Evolutionary conservation across 2,329 filamentous ascomycete species (phyloP).

Genomic region (Didymella pinodella): DNA sequence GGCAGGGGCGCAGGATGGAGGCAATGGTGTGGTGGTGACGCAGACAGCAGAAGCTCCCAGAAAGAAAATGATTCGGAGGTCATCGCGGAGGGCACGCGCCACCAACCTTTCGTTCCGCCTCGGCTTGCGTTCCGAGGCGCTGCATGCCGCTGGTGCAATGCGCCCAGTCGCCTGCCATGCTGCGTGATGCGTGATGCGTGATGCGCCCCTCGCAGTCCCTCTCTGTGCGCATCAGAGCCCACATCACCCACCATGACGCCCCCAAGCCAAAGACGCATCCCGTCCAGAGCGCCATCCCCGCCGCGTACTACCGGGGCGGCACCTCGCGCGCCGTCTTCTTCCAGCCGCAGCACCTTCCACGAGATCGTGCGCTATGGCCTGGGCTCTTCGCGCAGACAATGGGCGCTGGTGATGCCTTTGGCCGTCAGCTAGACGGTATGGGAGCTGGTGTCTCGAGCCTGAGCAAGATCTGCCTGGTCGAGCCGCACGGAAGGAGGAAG

Average conservation of each 20-base stretch:
- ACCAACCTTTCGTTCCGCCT: conserved; percentile 19
- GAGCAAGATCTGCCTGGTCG: conserved; percentile 75
- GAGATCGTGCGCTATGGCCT: conserved; percentile 56
- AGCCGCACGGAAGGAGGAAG: conserved; percentile 35
- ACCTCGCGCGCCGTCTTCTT: conserved; percentile 74
- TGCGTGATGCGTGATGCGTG: conserved; percentile 20
- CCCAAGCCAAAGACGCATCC: conserved; percentile 14
- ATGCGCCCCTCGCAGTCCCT: conserved; percentile 34
- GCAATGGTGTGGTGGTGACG: conserved; percentile 25
- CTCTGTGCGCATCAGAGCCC: conserved; percentile 26
- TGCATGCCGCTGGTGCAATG: conserved; percentile 8
- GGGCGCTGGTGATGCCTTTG: conserved; percentile 71
- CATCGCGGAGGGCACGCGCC: conserved; percentile 18
- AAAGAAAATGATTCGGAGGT: conserved; percentile 32
- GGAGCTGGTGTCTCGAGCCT: conserved; percentile 73
- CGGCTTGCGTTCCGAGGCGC: conserved; percentile 28
- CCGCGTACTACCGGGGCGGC: conserved; percentile 71
- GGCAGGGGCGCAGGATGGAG: conserved; percentile 1
- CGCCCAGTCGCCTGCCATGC: conserved; percentile 5
- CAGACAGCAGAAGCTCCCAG: conserved; percentile 23
- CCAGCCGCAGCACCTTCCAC: conserved; percentile 61
- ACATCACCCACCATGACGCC: conserved; percentile 20
- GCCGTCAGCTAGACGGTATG: conserved; percentile 75
- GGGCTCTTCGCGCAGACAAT: conserved; percentile 65
- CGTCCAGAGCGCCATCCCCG: conserved; percentile 43